Evolutionary conservation across 371 early-diverging fungal genomes (phyloP).

Genomic region (Mucor indicus): DNA sequence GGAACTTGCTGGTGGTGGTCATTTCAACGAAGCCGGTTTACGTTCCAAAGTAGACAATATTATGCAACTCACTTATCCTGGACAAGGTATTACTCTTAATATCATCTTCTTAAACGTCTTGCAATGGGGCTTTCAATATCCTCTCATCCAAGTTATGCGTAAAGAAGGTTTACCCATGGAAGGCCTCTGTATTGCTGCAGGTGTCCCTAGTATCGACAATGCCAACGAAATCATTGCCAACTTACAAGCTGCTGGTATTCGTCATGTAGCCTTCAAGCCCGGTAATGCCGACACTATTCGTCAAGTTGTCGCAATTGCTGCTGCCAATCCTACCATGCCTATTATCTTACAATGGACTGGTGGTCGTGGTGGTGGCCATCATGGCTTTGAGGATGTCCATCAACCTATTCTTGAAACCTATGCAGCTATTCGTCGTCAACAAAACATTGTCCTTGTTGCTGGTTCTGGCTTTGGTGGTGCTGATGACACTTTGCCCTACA

Average conservation of each 20-base stretch:
- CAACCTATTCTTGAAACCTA: constrained; percentile 90
- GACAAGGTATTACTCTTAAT: constrained; percentile 85
- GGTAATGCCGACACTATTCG: constrained; percentile 81
- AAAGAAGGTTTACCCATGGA: constrained; percentile 88
- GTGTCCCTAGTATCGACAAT: constrained; percentile 88
- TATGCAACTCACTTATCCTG: constrained; percentile 68
- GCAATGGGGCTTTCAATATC: constrained; percentile 93
- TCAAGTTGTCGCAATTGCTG: constrained; percentile 76
- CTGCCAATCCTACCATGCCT: constrained; percentile 83
- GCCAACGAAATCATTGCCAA: constrained; percentile 77
- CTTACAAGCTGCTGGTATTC: constrained; percentile 73
- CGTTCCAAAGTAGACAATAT: constrained; percentile 77
- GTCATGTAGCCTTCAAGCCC: constrained; percentile 90
- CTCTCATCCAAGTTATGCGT: constrained; percentile 79
- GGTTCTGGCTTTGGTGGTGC: constrained; percentile 90
- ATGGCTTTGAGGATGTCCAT: constrained; percentile 92
- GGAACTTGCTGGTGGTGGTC: constrained; percentile 93
- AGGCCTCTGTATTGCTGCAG: constrained; percentile 85
- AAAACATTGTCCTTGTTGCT: constrained; percentile 83
- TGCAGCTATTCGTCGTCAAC: constrained; percentile 75
- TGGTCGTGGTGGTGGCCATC: constrained; percentile 94
- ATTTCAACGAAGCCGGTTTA: constrained; percentile 80
- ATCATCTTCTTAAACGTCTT: constrained; percentile 87
- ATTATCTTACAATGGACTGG: constrained; percentile 94
- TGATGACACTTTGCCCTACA: constrained; percentile 85